Percentiles rank a stretch among this genome's conserved stretches.
Conservation (phyloP, 2,329 filamentous ascomycete genomes). For the Aureobasidium musti region DNA sequence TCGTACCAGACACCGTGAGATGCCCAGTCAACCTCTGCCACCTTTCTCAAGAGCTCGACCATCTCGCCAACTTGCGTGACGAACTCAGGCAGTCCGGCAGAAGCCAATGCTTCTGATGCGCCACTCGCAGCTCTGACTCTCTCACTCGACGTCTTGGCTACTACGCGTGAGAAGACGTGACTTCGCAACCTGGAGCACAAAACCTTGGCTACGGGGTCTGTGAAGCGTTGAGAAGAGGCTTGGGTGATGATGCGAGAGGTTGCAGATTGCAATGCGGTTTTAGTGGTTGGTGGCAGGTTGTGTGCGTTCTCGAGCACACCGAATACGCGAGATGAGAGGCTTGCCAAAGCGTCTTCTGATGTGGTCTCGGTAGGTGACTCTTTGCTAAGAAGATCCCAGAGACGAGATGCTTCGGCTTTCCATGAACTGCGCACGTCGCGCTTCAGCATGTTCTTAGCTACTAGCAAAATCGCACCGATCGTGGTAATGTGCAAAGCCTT, state of each 20-base stretch:
- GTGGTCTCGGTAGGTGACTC: constrained; percentile 20
- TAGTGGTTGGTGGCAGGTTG: constrained; percentile 52
- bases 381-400: constrained; percentile 66
- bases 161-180: constrained; percentile 66
- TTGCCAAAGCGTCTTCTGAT: constrained; percentile 30
- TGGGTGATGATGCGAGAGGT: constrained; percentile 56
- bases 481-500: constrained; percentile 68
- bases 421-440: constrained; percentile 75
- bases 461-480: constrained; percentile 71
- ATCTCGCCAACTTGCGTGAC: constrained; percentile 68
- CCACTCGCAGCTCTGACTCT: constrained; percentile 68
- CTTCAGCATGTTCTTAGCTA: constrained; percentile 81
- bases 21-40: constrained; percentile 67
- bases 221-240: constrained; percentile 47
- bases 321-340: constrained; percentile 49
- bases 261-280: constrained; percentile 47
- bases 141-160: constrained; percentile 67
- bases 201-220: constrained; percentile 65
- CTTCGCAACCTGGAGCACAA: constrained; percentile 67
- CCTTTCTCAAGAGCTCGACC: constrained; percentile 65
- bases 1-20: constrained; percentile 73
- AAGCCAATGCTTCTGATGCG: constrained; percentile 68
- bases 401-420: constrained; percentile 72
- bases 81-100: constrained; percentile 72
- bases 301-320: constrained; percentile 53